Percentiles rank a stretch among this genome's conserved stretches.
Conservation (phyloP, 139 green algal genomes). For the Diplosphaera chodatii region DNA sequence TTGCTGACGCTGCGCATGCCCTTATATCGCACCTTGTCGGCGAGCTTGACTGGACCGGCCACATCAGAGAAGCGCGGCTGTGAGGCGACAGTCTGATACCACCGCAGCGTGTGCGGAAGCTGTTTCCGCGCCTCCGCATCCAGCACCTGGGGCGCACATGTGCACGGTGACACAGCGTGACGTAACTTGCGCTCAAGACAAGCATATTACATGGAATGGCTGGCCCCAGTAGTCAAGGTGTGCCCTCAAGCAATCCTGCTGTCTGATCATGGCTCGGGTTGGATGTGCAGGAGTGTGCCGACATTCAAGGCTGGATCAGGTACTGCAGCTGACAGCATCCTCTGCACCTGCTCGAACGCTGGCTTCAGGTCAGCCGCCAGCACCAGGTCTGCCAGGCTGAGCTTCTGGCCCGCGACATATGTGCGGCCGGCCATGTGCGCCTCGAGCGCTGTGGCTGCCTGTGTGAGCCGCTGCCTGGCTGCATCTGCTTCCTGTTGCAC, state of each 20-base stretch:
- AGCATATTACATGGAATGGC: no score
- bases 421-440: neutral
- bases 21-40: neutral
- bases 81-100: constrained; percentile 4
- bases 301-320: no score
- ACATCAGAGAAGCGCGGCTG: neutral
- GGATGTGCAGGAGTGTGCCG: no score
- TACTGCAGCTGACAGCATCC: no score
- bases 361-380: neutral
- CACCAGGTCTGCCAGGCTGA: constrained; percentile 19
- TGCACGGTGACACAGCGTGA: no score
- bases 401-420: constrained; percentile 10
- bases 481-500: neutral
- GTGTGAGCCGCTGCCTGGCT: neutral
- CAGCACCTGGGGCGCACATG: constrained; percentile 11
- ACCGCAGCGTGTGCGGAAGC: constrained; percentile 12
- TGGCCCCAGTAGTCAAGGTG: no score
- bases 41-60: neutral
- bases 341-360: constrained; percentile 3
- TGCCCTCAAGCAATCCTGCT: no score
- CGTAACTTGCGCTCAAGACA: no score
- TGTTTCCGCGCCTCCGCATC: constrained; percentile 3
- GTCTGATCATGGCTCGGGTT: no score
- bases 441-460: neutral
- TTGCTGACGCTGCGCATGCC: no score